Conservation (phyloP, 805 yeast genomes). For the Metschnikowia kunwiensis region DNA sequence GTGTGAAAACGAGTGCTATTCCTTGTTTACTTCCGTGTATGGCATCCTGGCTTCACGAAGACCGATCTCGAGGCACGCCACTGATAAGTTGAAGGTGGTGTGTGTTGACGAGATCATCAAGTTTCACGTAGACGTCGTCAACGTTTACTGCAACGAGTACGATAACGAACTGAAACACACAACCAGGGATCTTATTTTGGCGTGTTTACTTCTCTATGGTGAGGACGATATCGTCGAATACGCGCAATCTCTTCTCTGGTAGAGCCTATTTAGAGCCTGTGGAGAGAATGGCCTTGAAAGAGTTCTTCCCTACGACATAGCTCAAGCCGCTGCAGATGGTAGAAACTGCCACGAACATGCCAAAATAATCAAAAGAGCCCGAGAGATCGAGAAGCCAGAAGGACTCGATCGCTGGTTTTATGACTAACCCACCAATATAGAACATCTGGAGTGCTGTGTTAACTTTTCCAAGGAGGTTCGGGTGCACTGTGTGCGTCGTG, state of each 20-base stretch:
- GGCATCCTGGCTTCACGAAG: constrained; percentile 4
- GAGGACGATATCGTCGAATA: constrained; percentile 12
- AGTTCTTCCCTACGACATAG: constrained; percentile 66
- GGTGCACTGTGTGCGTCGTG: constrained; percentile 83
- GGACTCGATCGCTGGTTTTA: constrained; percentile 32
- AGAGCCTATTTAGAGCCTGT: constrained; percentile 2
- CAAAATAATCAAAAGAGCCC: constrained; percentile 24
- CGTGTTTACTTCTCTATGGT: constrained; percentile 12
- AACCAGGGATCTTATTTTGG: constrained; percentile 6
- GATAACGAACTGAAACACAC: constrained; percentile 1
- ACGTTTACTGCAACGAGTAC: constrained; percentile 12
- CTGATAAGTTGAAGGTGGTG: constrained; percentile 5
- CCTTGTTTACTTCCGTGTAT: constrained; percentile 7
- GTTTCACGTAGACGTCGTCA: constrained; percentile 13
- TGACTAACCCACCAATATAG: constrained; percentile 57
- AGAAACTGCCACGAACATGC: constrained; percentile 44
- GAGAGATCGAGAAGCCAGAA: constrained; percentile 13
- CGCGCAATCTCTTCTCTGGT: constrained; percentile 11
- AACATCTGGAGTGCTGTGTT: constrained; percentile 93
- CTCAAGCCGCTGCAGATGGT: constrained; percentile 77
- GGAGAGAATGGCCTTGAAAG: constrained; percentile 45
- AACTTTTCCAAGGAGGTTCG: constrained; percentile 79
- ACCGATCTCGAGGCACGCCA: constrained; percentile 1
- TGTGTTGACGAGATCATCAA: constrained; percentile 8
- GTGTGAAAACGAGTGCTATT: constrained; percentile 1